Evolutionary conservation across 345 rosid species (phyloP).

Genomic region (Adansonia digitata): DNA sequence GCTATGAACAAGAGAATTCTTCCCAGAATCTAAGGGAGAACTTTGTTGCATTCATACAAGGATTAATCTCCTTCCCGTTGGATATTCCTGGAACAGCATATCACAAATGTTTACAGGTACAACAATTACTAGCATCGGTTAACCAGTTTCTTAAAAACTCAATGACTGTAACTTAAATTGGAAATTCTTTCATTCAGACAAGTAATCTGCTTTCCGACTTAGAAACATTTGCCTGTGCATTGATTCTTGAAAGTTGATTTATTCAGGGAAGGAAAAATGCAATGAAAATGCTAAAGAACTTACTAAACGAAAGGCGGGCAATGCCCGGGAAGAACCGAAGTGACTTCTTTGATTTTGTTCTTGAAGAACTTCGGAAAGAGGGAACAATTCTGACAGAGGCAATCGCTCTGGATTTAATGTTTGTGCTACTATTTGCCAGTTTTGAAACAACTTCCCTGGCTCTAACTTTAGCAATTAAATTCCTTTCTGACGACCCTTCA

Average conservation of each 20-base stretch:
- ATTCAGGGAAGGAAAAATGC: constrained; percentile 85
- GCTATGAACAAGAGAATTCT: constrained; percentile 68
- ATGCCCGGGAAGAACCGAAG: constrained; percentile 41
- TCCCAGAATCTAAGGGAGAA: constrained; percentile 75
- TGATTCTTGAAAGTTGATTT: constrained; percentile 1
- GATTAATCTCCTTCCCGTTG: constrained; percentile 89
- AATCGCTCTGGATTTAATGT: constrained; percentile 90
- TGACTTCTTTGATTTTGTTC: constrained; percentile 84
- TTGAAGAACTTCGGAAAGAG: constrained; percentile 71
- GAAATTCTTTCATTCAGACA: background rate
- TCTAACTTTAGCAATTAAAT: constrained; percentile 73
- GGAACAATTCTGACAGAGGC: constrained; percentile 79
- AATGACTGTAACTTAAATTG: background rate
- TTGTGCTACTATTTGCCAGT: constrained; percentile 91
- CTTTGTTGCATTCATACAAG: constrained; percentile 81
- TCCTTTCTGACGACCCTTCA: constrained; percentile 60
- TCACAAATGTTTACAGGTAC: constrained; percentile 84
- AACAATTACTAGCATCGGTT: background rate
- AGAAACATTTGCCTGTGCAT: constrained; percentile 1
- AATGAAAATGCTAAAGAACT: constrained; percentile 69
- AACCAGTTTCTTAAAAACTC: background rate
- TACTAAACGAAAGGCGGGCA: constrained; percentile 65
- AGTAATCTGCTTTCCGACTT: background rate
- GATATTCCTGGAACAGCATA: constrained; percentile 94
- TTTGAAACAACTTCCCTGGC: constrained; percentile 96